Evolutionary conservation across 306 rosid genomes (phyloP).

Genomic region (Sindora glabra): DNA sequence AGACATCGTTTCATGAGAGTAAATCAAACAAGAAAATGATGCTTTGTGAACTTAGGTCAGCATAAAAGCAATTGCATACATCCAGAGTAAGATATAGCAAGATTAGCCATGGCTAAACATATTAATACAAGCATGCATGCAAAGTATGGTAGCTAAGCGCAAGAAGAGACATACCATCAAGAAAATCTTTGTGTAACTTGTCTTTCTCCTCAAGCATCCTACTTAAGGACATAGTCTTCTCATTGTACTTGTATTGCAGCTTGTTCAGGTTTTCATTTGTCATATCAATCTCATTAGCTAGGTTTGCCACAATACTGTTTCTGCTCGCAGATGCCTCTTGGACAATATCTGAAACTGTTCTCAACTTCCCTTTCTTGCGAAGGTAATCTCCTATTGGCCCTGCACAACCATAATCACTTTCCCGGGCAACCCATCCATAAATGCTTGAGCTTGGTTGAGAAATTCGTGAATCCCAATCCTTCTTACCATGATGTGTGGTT

Average conservation of each 20-base stretch:
- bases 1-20: neutral
- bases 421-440: conserved; percentile 91
- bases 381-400: conserved; percentile 80
- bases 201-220: conserved; percentile 88
- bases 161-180: conserved; percentile 53
- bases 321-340: conserved; percentile 63
- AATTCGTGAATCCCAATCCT: conserved; percentile 46
- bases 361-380: conserved; percentile 62
- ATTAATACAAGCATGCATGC: neutral
- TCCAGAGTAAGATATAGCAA: neutral
- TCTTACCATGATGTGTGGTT: conserved; percentile 37
- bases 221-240: conserved; percentile 66
- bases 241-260: conserved; percentile 59
- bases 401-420: conserved; percentile 51
- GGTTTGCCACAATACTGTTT: conserved; percentile 51
- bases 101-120: no score
- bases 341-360: conserved; percentile 71
- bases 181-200: conserved; percentile 58
- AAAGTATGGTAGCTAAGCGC: conserved; percentile 4
- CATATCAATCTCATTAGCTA: conserved; percentile 58
- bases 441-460: conserved; percentile 29
- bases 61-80: neutral
- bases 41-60: neutral
- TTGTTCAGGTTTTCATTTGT: conserved; percentile 62
- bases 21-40: neutral